phyloP scores from a whole-genome alignment of 139 green algal species.

The Tetratostichococcus sp. region DNA sequence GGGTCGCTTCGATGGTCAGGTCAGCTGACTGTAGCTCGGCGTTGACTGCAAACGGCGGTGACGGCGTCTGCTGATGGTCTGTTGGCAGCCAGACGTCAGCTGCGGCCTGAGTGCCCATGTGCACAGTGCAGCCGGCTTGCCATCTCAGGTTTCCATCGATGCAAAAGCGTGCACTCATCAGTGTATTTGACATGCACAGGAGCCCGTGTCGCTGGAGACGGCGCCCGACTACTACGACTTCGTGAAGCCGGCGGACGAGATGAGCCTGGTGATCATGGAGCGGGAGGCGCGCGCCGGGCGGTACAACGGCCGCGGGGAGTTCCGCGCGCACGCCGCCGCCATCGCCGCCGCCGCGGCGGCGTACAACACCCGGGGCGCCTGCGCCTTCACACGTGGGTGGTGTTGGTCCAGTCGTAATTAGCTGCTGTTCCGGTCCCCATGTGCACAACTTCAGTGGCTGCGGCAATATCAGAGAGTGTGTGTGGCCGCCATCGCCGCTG shows the following conservation, averaged over 20 bases:
- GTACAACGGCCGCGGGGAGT: conserved; percentile 33
- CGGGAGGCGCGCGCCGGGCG: conserved; percentile 23
- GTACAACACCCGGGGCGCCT: conserved; percentile 40
- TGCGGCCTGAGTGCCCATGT: too few species aligned
- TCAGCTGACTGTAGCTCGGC: too few species aligned
- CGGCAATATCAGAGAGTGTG: too few species aligned
- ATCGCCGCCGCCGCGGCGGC: conserved; percentile 32
- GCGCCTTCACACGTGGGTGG: background rate
- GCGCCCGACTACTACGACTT: conserved; percentile 48
- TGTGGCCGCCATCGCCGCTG: conserved; percentile 26
- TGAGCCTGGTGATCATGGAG: conserved; percentile 42
- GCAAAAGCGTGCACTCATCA: background rate
- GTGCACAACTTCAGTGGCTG: background rate
- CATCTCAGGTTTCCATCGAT: background rate
- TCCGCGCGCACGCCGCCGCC: conserved; percentile 31
- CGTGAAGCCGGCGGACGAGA: conserved; percentile 37
- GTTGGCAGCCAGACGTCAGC: too few species aligned
- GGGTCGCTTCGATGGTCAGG: too few species aligned
- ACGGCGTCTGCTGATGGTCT: too few species aligned
- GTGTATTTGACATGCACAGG: background rate
- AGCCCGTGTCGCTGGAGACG: conserved; percentile 18
- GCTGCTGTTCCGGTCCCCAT: too few species aligned
- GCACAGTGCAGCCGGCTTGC: too few species aligned
- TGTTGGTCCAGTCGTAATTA: too few species aligned
- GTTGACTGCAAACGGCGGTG: too few species aligned